phyloP scores from a whole-genome alignment of 2,329 filamentous ascomycete genomes.

The Ploettnerulaceae sp. region DNA sequence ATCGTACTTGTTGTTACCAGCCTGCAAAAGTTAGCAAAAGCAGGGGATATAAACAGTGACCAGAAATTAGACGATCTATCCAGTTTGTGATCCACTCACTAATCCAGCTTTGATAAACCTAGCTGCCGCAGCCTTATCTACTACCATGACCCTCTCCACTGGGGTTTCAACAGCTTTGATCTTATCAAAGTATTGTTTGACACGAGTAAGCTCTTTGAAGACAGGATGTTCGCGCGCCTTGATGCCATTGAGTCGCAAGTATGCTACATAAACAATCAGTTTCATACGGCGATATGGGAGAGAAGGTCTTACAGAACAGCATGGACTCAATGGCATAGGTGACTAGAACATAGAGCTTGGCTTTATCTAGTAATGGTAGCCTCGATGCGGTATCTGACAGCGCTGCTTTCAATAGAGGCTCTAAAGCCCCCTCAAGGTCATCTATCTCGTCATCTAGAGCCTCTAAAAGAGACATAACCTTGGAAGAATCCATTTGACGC shows the following conservation, averaged over 20 bases:
- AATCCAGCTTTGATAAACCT: slow-evolving; percentile 80
- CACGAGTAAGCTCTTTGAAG: slow-evolving; percentile 77
- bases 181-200: slow-evolving; percentile 90
- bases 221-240: slow-evolving; percentile 82
- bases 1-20: slow-evolving; percentile 46
- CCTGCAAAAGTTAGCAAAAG: slow-evolving; percentile 23
- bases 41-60: slow-evolving; percentile 11
- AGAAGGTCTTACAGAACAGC: slow-evolving; percentile 65
- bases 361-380: slow-evolving; percentile 87
- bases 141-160: slow-evolving; percentile 39
- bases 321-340: slow-evolving; percentile 89
- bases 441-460: slow-evolving; percentile 74
- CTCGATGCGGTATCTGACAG: slow-evolving; percentile 67
- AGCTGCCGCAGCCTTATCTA: slow-evolving; percentile 72
- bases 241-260: slow-evolving; percentile 71
- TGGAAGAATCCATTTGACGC: slow-evolving; percentile 39
- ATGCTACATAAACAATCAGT: slow-evolving; percentile 45
- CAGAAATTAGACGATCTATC: too few relatives aligned
- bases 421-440: slow-evolving; percentile 66
- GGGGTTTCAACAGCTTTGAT: slow-evolving; percentile 72
- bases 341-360: slow-evolving; percentile 84
- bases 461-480: slow-evolving; percentile 31
- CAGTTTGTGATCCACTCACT: too few relatives aligned
- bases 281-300: neutral
- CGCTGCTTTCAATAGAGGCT: slow-evolving; percentile 63